Base-by-base conservation (phyloP, 495 filamentous ascomycete species). In the Trichoderma asperelloides region DNA sequence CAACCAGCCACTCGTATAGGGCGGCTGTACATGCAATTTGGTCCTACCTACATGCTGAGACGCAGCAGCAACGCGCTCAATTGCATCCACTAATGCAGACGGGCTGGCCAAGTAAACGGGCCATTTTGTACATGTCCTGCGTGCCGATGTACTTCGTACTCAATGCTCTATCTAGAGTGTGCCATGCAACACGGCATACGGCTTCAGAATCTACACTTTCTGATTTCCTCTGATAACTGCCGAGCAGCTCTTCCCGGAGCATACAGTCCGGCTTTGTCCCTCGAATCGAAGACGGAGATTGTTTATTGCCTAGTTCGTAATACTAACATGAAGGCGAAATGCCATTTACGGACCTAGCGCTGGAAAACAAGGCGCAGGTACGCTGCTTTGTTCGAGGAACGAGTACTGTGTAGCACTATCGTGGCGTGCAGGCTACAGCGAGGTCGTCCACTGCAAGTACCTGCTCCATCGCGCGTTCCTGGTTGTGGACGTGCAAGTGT, bases 71-170 rank as follows among this genome's bases (percentile, higher is more conserved):
- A 23, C 47, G 5, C 43, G 15, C 13, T 57, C 49, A 57, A 25
- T n/a, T 16, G 49, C 55, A 60, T 28, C 55, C 55, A 25, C 55
- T 28, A 60, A 60, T 60, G 55, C 55, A 30, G 23, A 60, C 55
- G 16, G 2, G 43, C 43, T 47, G 43, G 4, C 43, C 43, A 9
- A n/a, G 18, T 33, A 6, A 6, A 33, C 30, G 30, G 30, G 30
- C 30, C 0, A 37, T 37, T 37, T 37, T 0, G 33, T 8, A 37
- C 33, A 37, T 37, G 33, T 37, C 5, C 33, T 37, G 33, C 33
- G 33, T 37, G 9, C n/a, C n/a, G n/a, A n/a, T n/a, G n/a, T n/a
- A 37, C 2, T 37, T 37, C 9, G 5, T 8, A 37, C 33, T 6
- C 33, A 37, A 37, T n/a, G 43, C 43, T 15, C 43, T n/a, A 47